phyloP scores from a whole-genome alignment of 2,329 filamentous ascomycete species.

The Fusarium irregulare region DNA sequence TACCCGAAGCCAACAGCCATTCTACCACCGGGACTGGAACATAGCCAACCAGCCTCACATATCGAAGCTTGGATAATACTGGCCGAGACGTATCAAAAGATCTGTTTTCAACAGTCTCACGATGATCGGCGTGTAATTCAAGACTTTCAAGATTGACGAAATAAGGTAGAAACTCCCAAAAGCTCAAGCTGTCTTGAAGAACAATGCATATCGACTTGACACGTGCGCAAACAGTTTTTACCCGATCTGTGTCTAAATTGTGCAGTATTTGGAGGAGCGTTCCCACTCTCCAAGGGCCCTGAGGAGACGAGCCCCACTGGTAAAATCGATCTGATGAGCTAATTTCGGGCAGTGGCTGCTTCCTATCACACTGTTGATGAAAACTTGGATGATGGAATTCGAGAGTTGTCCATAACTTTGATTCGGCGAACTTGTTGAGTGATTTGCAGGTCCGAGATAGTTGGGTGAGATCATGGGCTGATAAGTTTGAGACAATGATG shows the following conservation, averaged over 20 bases:
- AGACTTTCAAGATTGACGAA: not conserved
- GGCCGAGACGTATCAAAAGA: not conserved
- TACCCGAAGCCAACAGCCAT: not conserved
- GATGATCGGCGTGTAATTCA: not conserved
- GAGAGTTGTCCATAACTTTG: not conserved
- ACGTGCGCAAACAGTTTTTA: not conserved
- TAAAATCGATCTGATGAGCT: not conserved
- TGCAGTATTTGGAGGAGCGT: not conserved
- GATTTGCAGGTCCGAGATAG: not conserved
- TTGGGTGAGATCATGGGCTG: not conserved
- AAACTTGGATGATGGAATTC: not conserved
- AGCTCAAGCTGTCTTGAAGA: not conserved
- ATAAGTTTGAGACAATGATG: not conserved
- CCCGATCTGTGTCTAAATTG: not conserved
- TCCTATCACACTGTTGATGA: not conserved
- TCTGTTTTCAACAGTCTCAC: not conserved
- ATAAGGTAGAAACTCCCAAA: not conserved
- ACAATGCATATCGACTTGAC: not conserved
- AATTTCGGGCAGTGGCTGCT: not conserved
- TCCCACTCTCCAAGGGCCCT: not conserved
- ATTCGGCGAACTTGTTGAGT: not conserved
- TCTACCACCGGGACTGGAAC: not conserved
- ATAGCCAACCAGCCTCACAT: not conserved
- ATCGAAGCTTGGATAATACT: not conserved
- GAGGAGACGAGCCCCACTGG: not conserved